Evolutionary conservation across 495 filamentous ascomycete genomes (phyloP).

Genomic region (Neurospora sp.): DNA sequence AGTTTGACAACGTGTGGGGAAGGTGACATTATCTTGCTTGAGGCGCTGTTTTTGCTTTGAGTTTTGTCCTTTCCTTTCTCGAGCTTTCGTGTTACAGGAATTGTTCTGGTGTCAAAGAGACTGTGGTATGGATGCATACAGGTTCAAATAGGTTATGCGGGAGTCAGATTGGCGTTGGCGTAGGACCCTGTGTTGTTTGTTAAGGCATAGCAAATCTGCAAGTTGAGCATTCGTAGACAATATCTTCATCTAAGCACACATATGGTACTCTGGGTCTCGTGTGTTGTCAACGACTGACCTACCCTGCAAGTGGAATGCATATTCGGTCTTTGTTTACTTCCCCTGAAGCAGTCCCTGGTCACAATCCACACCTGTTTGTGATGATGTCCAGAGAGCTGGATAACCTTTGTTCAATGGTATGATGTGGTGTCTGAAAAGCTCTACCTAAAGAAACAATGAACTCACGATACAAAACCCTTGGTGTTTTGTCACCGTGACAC

Average conservation of each 20-base stretch:
- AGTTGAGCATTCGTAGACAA: neutral
- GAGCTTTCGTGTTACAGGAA: neutral
- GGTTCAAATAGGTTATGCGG: neutral
- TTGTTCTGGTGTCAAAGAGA: neutral
- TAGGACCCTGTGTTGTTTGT: neutral
- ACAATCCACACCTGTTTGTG: neutral
- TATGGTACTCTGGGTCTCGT: neutral
- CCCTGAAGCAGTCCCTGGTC: neutral
- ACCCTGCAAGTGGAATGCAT: neutral
- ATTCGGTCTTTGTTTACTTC: neutral
- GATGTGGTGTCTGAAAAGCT: neutral
- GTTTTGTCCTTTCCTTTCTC: neutral
- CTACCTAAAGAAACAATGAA: no score
- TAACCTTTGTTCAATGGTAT: neutral
- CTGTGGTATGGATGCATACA: neutral
- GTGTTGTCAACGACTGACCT: neutral
- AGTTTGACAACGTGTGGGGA: constrained; percentile 24
- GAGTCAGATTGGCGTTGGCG: neutral
- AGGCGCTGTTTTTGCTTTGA: neutral
- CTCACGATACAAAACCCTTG: no score
- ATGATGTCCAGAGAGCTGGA: neutral
- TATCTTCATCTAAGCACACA: neutral
- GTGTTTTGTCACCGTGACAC: no score
- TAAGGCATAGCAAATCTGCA: neutral
- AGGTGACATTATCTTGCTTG: constrained; percentile 5